Evolutionary conservation across 805 yeast genomes (phyloP), one percentile per base, ranked within the genome.

Genomic region (Crinitomyces ghanaensis): DNA sequence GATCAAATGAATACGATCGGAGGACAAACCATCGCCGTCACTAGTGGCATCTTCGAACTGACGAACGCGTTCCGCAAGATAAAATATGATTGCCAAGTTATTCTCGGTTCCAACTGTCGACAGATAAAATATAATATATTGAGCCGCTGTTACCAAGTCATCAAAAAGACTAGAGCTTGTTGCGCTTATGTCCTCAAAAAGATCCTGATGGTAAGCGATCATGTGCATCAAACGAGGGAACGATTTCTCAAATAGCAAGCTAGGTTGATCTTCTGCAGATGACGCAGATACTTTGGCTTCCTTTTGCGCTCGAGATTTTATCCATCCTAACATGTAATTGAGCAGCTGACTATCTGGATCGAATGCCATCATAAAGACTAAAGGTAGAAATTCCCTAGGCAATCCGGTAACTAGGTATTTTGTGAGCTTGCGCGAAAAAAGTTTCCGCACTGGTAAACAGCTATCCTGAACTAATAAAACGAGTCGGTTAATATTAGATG

Each of bases 31-130:
- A 25, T 53, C 59, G 3, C 47, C 51, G 4, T 56, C 60, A 4
- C 59, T 66, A 3, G 61, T 44, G 6, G 65, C 66, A 56, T 83
- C 93, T 33, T 73, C 65, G 45, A 75, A 79, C 51, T 82, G 93
- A 50, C 83, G 84, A 13, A 83, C 68, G 34, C 93, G 65, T 38
- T 79, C 79, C 0, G 91, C 74, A 31, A 82, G 59, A 51, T 85
- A 84, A 49, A 72, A 84, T 4, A 85, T 52, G 37, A 83, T 52
- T 5, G 88, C 77, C 22, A 80, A 61, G 45, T 84, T 86, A 19
- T 75, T 77, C 28, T 68, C 66, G 2, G 65, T 72, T 0, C 77
- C 76, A 29, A 83, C 66, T 3, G 69, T 49, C 25, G 68, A 75
- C 32, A 83, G 51, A 39, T 65, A 78, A 51, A 71, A 78, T 1